Evolutionary conservation across 2,329 filamentous ascomycete genomes (phyloP).

Genomic region (Oidium heveae): DNA sequence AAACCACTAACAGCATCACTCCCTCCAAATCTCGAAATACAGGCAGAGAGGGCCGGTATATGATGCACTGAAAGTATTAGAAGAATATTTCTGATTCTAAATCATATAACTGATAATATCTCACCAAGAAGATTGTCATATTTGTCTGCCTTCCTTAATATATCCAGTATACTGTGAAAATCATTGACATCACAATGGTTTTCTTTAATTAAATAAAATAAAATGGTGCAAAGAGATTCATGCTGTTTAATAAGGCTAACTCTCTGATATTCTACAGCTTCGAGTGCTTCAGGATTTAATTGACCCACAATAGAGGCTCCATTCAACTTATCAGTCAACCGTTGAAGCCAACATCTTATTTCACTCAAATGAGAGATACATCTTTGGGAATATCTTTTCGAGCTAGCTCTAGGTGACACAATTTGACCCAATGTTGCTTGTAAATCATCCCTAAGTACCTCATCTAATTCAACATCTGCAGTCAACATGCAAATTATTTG

Average conservation of each 20-base stretch:
- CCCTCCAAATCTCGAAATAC: conserved; percentile 56
- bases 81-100: background rate
- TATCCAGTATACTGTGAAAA: conserved; percentile 44
- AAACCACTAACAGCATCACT: conserved; percentile 44
- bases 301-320: conserved; percentile 53
- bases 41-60: conserved; percentile 52
- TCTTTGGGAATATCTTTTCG: conserved; percentile 38
- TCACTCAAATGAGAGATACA: conserved; percentile 54
- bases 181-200: conserved; percentile 45
- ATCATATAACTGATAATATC: conserved; percentile 4
- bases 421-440: conserved; percentile 27
- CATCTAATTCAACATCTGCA: conserved; percentile 10
- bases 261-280: conserved; percentile 59
- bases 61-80: conserved; percentile 37
- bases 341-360: conserved; percentile 53
- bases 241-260: conserved; percentile 69
- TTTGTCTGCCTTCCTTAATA: conserved; percentile 44
- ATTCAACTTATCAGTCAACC: conserved; percentile 49
- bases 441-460: conserved; percentile 25
- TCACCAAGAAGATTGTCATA: conserved; percentile 40
- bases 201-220: conserved; percentile 54
- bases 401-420: conserved; percentile 20
- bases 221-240: conserved; percentile 60
- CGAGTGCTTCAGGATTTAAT: conserved; percentile 36
- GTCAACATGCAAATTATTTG: conserved; percentile 48